A percentile compares a stretch with the other conserved stretches of the same genome.
These are phyloP conservation scores for Zancudomyces culisetae DNA, from an alignment of 371 early-diverging fungal species.

Conservation along the genomic window DNA sequence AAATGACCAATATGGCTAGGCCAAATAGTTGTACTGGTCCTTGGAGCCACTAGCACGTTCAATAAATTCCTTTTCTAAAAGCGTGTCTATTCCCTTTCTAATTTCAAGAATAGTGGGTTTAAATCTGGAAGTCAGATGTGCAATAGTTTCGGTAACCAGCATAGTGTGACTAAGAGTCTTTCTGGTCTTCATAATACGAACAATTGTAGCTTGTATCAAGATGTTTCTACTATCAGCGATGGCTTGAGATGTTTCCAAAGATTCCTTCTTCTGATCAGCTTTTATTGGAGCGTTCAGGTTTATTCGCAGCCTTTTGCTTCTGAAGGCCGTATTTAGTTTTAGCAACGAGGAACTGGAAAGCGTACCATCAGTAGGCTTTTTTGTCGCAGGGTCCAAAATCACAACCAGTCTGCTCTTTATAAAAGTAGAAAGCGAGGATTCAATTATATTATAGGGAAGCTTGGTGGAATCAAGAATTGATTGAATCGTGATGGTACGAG, in stretches of 20 bases:
- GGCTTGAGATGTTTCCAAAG: slow-evolving; percentile 69
- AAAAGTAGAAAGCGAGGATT: not conserved
- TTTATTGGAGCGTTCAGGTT: slow-evolving; percentile 66
- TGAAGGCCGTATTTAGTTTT: slow-evolving; percentile 65
- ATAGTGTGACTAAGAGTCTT: slow-evolving; percentile 71
- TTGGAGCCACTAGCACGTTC: slow-evolving; percentile 70
- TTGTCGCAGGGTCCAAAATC: slow-evolving; percentile 26
- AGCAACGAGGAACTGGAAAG: slow-evolving; percentile 35
- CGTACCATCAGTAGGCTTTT: slow-evolving; percentile 34
- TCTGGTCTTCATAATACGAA: slow-evolving; percentile 91
- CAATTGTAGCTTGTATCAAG: slow-evolving; percentile 92
- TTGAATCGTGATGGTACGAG: not conserved
- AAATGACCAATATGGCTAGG: slow-evolving; percentile 23
- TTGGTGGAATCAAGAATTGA: not conserved
- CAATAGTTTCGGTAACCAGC: slow-evolving; percentile 75
- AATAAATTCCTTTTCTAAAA: slow-evolving; percentile 86
- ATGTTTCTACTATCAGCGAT: slow-evolving; percentile 76
- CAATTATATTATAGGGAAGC: not conserved
- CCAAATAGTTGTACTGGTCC: slow-evolving; percentile 73
- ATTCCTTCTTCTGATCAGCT: slow-evolving; percentile 69
- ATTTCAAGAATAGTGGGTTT: slow-evolving; percentile 79
- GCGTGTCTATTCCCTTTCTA: slow-evolving; percentile 87
- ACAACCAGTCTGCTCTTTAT: not conserved
- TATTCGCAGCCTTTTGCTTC: slow-evolving; percentile 68
- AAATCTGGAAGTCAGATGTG: slow-evolving; percentile 73